Evolutionary conservation across 306 rosid genomes (phyloP).

Genomic region (Cicer judaicum): DNA sequence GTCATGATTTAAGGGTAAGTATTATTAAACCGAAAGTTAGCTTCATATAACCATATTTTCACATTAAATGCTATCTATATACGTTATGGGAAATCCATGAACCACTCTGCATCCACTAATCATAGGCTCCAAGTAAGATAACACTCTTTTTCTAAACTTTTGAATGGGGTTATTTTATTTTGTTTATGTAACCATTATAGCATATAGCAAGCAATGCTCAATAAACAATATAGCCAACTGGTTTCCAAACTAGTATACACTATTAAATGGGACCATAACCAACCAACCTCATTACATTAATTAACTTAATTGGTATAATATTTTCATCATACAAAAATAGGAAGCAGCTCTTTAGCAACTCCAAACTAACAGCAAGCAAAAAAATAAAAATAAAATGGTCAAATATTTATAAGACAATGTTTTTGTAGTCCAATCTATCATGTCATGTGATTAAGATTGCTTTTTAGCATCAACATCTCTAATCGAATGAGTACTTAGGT

Average conservation of each 20-base stretch:
- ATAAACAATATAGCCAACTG: not conserved
- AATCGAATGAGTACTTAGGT: too few relatives aligned
- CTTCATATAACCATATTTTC: not conserved
- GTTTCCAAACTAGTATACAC: not conserved
- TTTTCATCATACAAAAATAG: constrained; percentile 60
- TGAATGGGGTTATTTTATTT: not conserved
- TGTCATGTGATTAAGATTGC: constrained; percentile 52
- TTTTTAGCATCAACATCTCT: too few relatives aligned
- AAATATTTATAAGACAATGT: constrained; percentile 35
- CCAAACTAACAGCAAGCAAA: constrained; percentile 56
- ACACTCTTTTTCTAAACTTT: not conserved
- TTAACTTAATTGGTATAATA: constrained; percentile 52
- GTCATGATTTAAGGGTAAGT: constrained; percentile 40
- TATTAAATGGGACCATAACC: constrained; percentile 5
- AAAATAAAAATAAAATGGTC: constrained; percentile 46
- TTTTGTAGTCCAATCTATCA: constrained; percentile 50
- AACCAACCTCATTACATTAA: constrained; percentile 36
- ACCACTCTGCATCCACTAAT: not conserved
- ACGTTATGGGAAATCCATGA: not conserved
- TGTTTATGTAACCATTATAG: not conserved
- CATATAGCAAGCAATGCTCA: not conserved
- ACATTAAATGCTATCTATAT: not conserved
- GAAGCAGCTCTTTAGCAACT: constrained; percentile 70
- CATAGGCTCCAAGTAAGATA: not conserved
- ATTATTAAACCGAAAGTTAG: not conserved